phyloP scores from a whole-genome alignment of 2,329 filamentous ascomycete species.

The Colletotrichum godetiae region DNA sequence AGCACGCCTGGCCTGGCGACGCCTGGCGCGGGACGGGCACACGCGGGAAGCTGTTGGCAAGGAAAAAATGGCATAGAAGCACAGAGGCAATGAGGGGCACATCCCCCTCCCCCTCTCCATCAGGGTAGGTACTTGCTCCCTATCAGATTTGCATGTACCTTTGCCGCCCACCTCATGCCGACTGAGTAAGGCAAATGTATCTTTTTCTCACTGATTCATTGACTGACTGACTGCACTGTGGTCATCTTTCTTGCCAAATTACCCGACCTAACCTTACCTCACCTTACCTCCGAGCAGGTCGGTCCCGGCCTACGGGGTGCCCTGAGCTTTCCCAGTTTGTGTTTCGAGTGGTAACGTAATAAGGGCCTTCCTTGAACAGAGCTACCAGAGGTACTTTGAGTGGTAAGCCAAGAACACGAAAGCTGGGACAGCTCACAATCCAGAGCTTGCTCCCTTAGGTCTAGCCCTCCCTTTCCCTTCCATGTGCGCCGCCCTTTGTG shows the following conservation, averaged over 20 bases:
- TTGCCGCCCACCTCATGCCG: background rate
- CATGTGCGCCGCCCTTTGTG: constrained; percentile 6
- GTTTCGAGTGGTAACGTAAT: background rate
- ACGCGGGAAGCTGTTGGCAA: background rate
- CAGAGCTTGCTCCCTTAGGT: constrained; percentile 28
- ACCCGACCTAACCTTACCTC: constrained; percentile 15
- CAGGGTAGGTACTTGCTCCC: constrained; percentile 2
- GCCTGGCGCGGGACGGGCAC: background rate
- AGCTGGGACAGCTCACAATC: constrained; percentile 18
- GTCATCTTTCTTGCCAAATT: background rate
- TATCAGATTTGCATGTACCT: background rate
- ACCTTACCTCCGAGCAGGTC: constrained; percentile 29
- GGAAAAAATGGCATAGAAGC: too few species aligned
- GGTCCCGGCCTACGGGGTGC: background rate
- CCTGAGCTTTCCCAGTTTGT: background rate
- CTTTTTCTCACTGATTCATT: background rate
- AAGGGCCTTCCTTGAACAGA: background rate
- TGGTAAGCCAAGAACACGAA: background rate
- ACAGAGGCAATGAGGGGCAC: constrained; percentile 4
- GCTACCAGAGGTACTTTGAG: background rate
- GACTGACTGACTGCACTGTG: background rate
- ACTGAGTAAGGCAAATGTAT: background rate
- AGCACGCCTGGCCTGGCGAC: constrained; percentile 15
- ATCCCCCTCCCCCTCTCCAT: background rate
- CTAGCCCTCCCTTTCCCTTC: constrained; percentile 14